Evolutionary conservation across 1,139 yeast species (phyloP), one percentile per base, ranked within the genome.

Genomic region (Debaryomyces sp.): DNA sequence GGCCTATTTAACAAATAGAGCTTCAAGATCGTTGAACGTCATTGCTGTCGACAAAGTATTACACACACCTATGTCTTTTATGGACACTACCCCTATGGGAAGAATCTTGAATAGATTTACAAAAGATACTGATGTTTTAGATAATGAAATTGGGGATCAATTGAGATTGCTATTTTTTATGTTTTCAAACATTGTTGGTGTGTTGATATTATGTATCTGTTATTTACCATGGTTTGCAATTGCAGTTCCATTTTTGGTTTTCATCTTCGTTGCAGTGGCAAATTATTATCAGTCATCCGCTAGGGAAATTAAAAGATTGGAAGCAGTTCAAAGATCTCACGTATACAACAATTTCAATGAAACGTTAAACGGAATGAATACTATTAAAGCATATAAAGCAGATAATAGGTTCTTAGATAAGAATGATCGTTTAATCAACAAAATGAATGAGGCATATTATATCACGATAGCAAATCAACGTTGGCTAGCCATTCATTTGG

Each of bases 111-210:
- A 82, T 59, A 69, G 87, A 54, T 81, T 82, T 58, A 86, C 96
- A 1, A 89, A 88, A 60, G 97, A 90, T 65, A 86, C 95, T 0
- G 96, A 89, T 62, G 84, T 85, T 30, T 70, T 89, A 58, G 97
- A 90, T 63, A 87, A 87, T 61, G 90, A 86, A 59, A 71, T 85
- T 48, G 80, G 85, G 38, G 87, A 83, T 54, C 84, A 81, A 61
- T 55, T 81, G 43, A 74, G 88, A 59, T 60, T 83, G 51, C 67
- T 81, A 48, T 57, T 79, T 41, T 78, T 75, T 49, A 76, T 85
- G 1, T 58, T 79, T 27, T 76, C 85, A 29, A 77, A 77, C 50
- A 78, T 87, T 46, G 54, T 81, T 44, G 91, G 92, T 54, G 82
- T 87, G 7, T 57, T 87, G 47, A 75, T 85, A 33, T 77, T 88